Evolutionary conservation across 108 stramenopile genomes (phyloP).

Genomic region (Stephanodiscus triporus): DNA sequence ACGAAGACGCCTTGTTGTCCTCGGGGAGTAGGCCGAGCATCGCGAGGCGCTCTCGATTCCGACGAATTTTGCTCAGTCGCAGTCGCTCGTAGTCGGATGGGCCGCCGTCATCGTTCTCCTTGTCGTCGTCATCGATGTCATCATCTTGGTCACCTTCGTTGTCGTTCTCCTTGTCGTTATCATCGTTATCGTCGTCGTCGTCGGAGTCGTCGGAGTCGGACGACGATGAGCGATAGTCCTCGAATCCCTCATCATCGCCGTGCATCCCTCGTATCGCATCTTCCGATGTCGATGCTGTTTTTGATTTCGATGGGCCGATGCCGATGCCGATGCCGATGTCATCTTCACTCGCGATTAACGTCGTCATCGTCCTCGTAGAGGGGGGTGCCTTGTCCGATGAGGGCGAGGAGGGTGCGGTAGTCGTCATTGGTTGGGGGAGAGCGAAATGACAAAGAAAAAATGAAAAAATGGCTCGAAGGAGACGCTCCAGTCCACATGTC

Average conservation of each 20-base stretch:
- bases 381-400: no score
- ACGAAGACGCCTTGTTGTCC: neutral
- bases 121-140: neutral
- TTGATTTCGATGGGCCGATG: no score
- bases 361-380: no score
- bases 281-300: no score
- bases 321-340: no score
- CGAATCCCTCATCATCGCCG: neutral
- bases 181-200: neutral
- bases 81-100: constrained; percentile 36
- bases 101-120: neutral
- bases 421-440: no score
- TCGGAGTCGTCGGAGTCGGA: neutral
- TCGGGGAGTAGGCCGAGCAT: constrained; percentile 20
- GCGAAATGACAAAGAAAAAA: no score
- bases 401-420: no score
- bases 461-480: no score
- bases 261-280: neutral
- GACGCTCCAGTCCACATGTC: no score
- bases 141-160: neutral
- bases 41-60: constrained; percentile 35
- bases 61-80: constrained; percentile 28
- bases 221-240: neutral
- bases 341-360: no score
- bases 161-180: neutral